Percentiles rank a stretch among this genome's conserved stretches.
Conservation (phyloP, 2,329 filamentous ascomycete genomes). For the Penicillium glabrum region DNA sequence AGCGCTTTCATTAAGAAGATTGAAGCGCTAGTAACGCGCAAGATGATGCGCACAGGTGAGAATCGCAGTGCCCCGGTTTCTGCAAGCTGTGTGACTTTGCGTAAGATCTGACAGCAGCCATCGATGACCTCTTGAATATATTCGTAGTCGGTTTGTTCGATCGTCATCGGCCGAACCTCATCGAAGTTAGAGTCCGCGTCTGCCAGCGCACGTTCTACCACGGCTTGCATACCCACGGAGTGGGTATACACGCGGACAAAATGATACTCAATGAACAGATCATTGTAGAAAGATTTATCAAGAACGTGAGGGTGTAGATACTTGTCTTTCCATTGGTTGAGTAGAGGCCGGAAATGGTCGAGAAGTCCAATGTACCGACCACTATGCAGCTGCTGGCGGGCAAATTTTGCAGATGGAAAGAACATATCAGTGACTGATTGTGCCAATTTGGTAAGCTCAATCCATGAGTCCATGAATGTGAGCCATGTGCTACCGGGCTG, state of each 20-base stretch:
- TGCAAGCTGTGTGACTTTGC: conserved; percentile 51
- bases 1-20: conserved; percentile 56
- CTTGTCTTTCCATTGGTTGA: conserved; percentile 39
- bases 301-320: conserved; percentile 34
- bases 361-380: conserved; percentile 54
- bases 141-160: conserved; percentile 53
- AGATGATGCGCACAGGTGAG: conserved; percentile 54
- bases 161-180: conserved; percentile 43
- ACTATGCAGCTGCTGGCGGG: conserved; percentile 40
- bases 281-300: conserved; percentile 44
- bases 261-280: conserved; percentile 55
- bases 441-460: conserved; percentile 48
- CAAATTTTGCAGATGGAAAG: conserved; percentile 45
- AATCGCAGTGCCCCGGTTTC: conserved; percentile 50
- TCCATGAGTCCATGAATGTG: conserved; percentile 55
- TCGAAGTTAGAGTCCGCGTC: conserved; percentile 33
- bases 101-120: conserved; percentile 52
- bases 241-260: conserved; percentile 47
- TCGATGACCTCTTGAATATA: conserved; percentile 59
- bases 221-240: conserved; percentile 56
- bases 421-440: conserved; percentile 56
- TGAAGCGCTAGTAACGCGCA: conserved; percentile 56
- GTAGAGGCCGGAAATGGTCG: conserved; percentile 39
- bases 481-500: conserved; percentile 50
- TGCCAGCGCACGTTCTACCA: conserved; percentile 54